Percentiles rank a stretch among this genome's conserved stretches.
phyloP scores from a whole-genome alignment of 2,329 filamentous ascomycete species.

The Cordyceps farinosa region DNA sequence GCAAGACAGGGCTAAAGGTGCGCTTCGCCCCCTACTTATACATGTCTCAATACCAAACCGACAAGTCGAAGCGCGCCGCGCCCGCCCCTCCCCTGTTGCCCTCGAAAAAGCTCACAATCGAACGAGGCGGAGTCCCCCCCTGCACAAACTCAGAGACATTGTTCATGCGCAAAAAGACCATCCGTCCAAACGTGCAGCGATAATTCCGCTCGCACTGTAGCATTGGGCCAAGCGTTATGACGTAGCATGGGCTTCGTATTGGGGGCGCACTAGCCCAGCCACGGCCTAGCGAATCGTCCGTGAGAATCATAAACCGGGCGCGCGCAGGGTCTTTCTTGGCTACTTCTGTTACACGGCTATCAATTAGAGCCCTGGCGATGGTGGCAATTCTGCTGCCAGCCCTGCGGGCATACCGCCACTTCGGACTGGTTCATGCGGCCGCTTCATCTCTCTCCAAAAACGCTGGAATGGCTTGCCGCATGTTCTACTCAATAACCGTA shows the following conservation, averaged over 20 bases:
- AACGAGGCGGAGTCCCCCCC: too few species aligned
- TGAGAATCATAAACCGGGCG: not conserved
- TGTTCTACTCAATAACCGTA: not conserved
- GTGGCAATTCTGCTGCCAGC: not conserved
- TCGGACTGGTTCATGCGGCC: too few species aligned
- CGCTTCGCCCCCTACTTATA: conserved; percentile 6
- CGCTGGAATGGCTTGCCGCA: not conserved
- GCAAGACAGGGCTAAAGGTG: not conserved
- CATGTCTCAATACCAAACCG: conserved; percentile 5
- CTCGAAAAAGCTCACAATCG: too few species aligned
- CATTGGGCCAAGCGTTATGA: conserved; percentile 19
- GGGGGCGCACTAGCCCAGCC: not conserved
- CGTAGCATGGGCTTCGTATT: conserved; percentile 26
- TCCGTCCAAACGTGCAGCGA: not conserved
- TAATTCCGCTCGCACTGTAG: not conserved
- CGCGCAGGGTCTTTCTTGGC: not conserved
- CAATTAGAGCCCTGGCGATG: too few species aligned
- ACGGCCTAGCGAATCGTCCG: not conserved
- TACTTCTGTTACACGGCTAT: not conserved
- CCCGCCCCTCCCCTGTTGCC: too few species aligned
- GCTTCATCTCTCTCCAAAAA: not conserved
- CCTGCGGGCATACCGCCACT: not conserved
- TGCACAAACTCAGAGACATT: not conserved
- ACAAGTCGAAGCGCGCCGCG: not conserved
- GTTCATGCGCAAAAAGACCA: not conserved